Conservation (phyloP, 331 rosid species). For the Telfairia occidentalis region DNA sequence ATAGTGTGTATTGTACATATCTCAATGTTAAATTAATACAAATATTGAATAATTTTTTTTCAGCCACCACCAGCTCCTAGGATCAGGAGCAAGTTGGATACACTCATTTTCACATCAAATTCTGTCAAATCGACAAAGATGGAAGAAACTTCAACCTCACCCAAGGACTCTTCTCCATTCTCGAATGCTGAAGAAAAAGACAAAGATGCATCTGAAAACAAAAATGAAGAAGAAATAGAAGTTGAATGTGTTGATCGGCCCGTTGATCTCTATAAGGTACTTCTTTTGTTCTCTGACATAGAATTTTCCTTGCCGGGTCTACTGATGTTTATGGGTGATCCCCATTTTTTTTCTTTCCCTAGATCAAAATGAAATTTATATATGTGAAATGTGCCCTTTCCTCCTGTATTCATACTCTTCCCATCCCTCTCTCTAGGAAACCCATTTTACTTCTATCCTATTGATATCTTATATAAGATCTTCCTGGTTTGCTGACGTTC, state of each 20-base stretch:
- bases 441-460: background rate
- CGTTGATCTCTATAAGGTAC: constrained; percentile 92
- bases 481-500: background rate
- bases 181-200: constrained; percentile 25
- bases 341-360: background rate
- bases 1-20: background rate
- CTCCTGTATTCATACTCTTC: background rate
- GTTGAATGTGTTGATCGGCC: constrained; percentile 90
- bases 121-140: constrained; percentile 44
- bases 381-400: background rate
- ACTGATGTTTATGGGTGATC: background rate
- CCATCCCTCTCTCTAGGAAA: background rate
- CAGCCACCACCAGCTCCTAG: constrained; percentile 95
- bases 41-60: constrained; percentile 15
- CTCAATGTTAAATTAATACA: background rate
- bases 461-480: background rate
- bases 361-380: background rate
- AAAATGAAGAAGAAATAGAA: constrained; percentile 44
- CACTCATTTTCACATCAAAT: constrained; percentile 75
- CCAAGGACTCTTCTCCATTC: constrained; percentile 19
- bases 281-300: background rate
- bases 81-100: constrained; percentile 69
- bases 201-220: constrained; percentile 27
- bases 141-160: constrained; percentile 34
- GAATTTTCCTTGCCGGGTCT: background rate